These are phyloP conservation scores for Penicillium sp. DNA, from an alignment of 2,329 filamentous ascomycete genomes.

Conservation along the genomic window DNA sequence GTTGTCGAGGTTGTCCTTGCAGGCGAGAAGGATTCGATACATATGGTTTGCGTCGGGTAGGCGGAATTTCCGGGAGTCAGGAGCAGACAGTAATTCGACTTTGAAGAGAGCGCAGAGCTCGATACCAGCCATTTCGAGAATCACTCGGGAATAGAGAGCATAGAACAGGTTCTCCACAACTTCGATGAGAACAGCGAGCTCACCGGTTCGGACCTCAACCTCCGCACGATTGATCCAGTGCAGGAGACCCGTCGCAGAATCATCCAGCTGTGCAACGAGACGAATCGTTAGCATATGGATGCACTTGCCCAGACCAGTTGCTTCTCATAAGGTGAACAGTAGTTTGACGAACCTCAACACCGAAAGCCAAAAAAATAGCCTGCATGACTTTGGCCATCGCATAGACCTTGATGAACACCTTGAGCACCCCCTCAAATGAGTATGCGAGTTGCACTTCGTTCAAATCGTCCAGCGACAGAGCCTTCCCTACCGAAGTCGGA, in stretches of 20 bases:
- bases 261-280: slow-evolving; percentile 32
- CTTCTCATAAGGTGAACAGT: neutral
- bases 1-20: slow-evolving; percentile 36
- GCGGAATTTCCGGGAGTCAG: slow-evolving; percentile 19
- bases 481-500: slow-evolving; percentile 10
- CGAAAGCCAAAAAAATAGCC: slow-evolving; percentile 36
- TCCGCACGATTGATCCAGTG: slow-evolving; percentile 37
- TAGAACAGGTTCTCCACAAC: slow-evolving; percentile 42
- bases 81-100: slow-evolving; percentile 24
- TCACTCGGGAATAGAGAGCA: slow-evolving; percentile 38
- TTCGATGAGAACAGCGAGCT: slow-evolving; percentile 34
- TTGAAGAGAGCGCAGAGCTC: slow-evolving; percentile 39
- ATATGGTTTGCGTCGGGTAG: slow-evolving; percentile 41
- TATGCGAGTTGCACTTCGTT: slow-evolving; percentile 22
- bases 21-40: slow-evolving; percentile 36
- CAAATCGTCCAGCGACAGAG: slow-evolving; percentile 21
- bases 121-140: slow-evolving; percentile 40
- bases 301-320: neutral
- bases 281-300: slow-evolving; percentile 1
- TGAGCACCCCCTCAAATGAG: slow-evolving; percentile 32
- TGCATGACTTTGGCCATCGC: slow-evolving; percentile 39
- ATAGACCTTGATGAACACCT: slow-evolving; percentile 38
- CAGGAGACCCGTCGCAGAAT: slow-evolving; percentile 30
- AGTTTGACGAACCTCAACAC: slow-evolving; percentile 33
- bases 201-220: slow-evolving; percentile 28